Conservation (phyloP, 768 basidiomycete genomes). For the Suillus hirtellus region DNA sequence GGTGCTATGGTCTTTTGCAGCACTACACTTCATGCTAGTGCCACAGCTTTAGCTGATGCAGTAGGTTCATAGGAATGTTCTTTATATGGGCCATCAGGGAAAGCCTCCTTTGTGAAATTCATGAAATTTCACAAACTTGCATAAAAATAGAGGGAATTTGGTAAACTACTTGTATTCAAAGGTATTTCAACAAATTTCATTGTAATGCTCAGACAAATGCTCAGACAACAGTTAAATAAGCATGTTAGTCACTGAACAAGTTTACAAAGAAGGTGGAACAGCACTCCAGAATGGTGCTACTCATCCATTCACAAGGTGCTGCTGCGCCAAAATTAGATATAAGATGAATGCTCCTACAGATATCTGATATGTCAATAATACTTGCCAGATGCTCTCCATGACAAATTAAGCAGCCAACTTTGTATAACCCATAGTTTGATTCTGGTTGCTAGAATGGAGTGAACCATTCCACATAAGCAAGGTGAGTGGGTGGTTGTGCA, state of each 20-base stretch:
- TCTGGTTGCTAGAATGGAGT: constrained; percentile 14
- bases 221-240: constrained; percentile 17
- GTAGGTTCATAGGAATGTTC: constrained; percentile 23
- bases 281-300: constrained; percentile 33
- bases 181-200: too few relatives aligned
- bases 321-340: constrained; percentile 32
- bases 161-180: too few relatives aligned
- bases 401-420: background rate
- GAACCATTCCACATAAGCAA: constrained; percentile 36
- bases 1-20: background rate
- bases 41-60: background rate
- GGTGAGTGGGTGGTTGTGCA: constrained; percentile 15
- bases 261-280: constrained; percentile 33
- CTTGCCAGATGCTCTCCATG: background rate
- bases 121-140: too few relatives aligned
- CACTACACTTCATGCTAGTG: background rate
- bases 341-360: constrained; percentile 32
- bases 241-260: constrained; percentile 30
- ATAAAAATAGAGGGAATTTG: too few relatives aligned
- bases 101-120: too few relatives aligned
- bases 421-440: background rate
- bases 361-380: constrained; percentile 20
- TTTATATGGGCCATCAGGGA: constrained; percentile 29
- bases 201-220: background rate
- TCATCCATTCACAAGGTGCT: constrained; percentile 33